phyloP scores from a whole-genome alignment of 371 early-diverging fungal species.

The Mucor ambiguus region DNA sequence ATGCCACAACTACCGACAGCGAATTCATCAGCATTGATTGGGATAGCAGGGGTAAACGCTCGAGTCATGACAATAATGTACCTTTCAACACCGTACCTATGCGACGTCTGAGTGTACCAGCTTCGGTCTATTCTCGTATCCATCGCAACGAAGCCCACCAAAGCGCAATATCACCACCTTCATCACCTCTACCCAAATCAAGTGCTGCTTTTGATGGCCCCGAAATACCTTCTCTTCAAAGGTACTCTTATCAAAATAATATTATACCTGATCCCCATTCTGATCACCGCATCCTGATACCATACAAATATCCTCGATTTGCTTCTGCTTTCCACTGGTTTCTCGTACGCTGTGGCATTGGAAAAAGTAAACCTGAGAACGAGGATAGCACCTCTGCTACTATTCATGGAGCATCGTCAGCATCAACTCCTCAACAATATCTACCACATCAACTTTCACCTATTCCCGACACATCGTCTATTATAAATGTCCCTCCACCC shows the following conservation, averaged over 20 bases:
- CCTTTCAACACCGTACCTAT: background rate
- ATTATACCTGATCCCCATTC: background rate
- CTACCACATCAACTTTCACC: background rate
- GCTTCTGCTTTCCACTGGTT: conserved; percentile 7
- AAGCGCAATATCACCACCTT: background rate
- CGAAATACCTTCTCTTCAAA: background rate
- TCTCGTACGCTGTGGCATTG: background rate
- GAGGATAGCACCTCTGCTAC: background rate
- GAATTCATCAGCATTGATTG: background rate
- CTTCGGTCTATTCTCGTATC: background rate
- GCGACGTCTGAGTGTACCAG: conserved; percentile 5
- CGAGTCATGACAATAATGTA: background rate
- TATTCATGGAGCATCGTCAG: too few relatives aligned
- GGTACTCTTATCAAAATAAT: background rate
- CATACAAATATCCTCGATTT: conserved; percentile 9
- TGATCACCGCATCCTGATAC: background rate
- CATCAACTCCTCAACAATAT: background rate
- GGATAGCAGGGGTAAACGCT: background rate
- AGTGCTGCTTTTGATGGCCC: background rate
- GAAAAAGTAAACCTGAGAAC: background rate
- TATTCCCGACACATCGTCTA: background rate
- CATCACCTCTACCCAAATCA: background rate
- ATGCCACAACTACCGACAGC: background rate
- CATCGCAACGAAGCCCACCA: background rate
- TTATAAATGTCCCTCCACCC: background rate